phyloP scores from a whole-genome alignment of 2,329 filamentous ascomycete genomes.

The Didymellaceae sp. region DNA sequence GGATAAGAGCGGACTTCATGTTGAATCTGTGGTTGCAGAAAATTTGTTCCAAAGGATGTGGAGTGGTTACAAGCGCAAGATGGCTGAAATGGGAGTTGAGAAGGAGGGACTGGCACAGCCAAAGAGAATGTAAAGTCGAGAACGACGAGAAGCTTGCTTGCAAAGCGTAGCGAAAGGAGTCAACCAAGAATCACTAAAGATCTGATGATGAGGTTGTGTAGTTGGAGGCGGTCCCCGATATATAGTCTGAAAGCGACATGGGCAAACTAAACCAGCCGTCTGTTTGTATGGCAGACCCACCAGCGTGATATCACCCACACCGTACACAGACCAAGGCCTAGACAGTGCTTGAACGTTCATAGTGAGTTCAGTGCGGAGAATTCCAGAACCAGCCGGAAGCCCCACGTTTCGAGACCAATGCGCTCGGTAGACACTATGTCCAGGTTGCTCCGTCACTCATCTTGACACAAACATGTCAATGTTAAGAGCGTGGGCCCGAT shows the following conservation, averaged over 20 bases:
- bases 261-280: slow-evolving; percentile 15
- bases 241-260: slow-evolving; percentile 15
- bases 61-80: neutral
- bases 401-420: slow-evolving; percentile 16
- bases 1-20: slow-evolving; percentile 33
- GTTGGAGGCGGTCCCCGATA: slow-evolving; percentile 10
- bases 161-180: slow-evolving; percentile 18
- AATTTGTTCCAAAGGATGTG: neutral
- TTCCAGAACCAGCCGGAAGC: slow-evolving; percentile 9
- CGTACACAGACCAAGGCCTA: slow-evolving; percentile 18
- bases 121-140: slow-evolving; percentile 22
- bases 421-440: slow-evolving; percentile 1
- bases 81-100: slow-evolving; percentile 7
- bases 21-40: slow-evolving; percentile 1
- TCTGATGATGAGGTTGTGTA: slow-evolving; percentile 13
- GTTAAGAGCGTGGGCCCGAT: slow-evolving; percentile 4
- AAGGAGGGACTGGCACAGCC: slow-evolving; percentile 22
- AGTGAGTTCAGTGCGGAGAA: slow-evolving; percentile 9
- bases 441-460: slow-evolving; percentile 10
- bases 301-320: slow-evolving; percentile 2
- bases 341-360: slow-evolving; percentile 14
- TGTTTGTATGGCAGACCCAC: slow-evolving; percentile 20
- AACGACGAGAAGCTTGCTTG: slow-evolving; percentile 17
- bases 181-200: slow-evolving; percentile 19
- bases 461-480: slow-evolving; percentile 9